phyloP scores from a whole-genome alignment of 345 rosid genomes.

The Sisymbrium altissimum region DNA sequence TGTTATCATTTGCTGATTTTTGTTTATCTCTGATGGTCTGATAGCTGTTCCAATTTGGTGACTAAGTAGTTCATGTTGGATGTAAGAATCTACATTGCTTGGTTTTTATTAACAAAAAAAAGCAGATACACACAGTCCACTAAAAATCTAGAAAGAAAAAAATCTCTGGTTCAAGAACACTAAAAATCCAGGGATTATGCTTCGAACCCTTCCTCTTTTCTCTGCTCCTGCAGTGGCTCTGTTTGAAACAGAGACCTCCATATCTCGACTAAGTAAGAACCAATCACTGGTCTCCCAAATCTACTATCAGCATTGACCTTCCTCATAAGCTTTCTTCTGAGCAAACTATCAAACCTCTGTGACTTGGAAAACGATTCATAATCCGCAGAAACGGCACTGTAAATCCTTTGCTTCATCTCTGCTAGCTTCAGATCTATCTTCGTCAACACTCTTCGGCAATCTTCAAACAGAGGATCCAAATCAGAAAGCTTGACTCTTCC shows the following conservation, averaged over 20 bases:
- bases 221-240: background rate
- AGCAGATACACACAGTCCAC: background rate
- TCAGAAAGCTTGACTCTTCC: background rate
- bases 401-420: constrained; percentile 12
- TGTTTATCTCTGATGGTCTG: no score
- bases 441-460: constrained; percentile 7
- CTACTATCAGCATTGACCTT: background rate
- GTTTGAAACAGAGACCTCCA: constrained; percentile 7
- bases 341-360: background rate
- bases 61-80: background rate
- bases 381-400: constrained; percentile 16
- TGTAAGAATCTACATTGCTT: background rate
- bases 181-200: background rate
- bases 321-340: background rate
- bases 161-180: background rate
- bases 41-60: background rate
- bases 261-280: constrained; percentile 8
- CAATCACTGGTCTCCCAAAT: constrained; percentile 5
- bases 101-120: background rate
- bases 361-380: constrained; percentile 11
- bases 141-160: background rate
- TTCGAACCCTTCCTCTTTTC: background rate
- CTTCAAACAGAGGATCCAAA: constrained; percentile 3
- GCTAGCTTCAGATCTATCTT: background rate
- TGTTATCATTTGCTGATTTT: background rate